Evolutionary conservation across 1,139 yeast genomes (phyloP), one percentile per base, ranked within the genome.

Genomic region (Kodamaea sp.): DNA sequence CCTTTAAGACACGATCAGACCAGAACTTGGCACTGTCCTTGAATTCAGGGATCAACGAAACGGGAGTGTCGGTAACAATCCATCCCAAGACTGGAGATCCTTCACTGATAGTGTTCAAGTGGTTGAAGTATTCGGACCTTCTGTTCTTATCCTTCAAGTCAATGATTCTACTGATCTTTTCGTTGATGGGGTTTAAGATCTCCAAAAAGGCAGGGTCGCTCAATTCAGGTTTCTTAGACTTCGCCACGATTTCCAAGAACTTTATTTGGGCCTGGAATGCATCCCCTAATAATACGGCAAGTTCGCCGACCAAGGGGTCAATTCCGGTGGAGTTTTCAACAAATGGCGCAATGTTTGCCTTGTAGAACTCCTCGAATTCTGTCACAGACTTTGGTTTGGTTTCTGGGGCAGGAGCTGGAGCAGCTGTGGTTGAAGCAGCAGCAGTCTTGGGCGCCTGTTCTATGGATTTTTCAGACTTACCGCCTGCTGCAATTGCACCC

Each of bases 1-100:
- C 96, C 61, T 89, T 90, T 59, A 89, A 63, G 26, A 90, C 83
- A 50, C 96, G 76, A 63, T 94, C 90, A 20, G 95, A 78, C 88
- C 96, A 94, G 63, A 90, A 94, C 55, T 84, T 92, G 24, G 96
- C 88, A 26, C 95, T 79, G 51, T 94, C 98, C 55, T 83, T 86
- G 63, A 82, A 85, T 47, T 90, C 97, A 3, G 84, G 78, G 42
- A 94, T 76, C 46, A 73, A 77, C 1, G 88, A 77, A 12, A 81
- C 78, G 0, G 88, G 86, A 4, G 90, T 80, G 3, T 73, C 78
- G 11, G 79, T 75, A 15, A 86, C 79, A 43, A 90, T 76, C 99
- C 99, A 94, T 13, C 95, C 95, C 42, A 90, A 70, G 4, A 87
- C 88, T 5, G 96, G 90, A 6, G 86, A 78, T 32, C 96, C 97